A percentile compares a stretch with the other conserved stretches of the same genome.
Evolutionary conservation across 2,329 filamentous ascomycete species (phyloP).

Genomic region (Acrodontium crateriforme): DNA sequence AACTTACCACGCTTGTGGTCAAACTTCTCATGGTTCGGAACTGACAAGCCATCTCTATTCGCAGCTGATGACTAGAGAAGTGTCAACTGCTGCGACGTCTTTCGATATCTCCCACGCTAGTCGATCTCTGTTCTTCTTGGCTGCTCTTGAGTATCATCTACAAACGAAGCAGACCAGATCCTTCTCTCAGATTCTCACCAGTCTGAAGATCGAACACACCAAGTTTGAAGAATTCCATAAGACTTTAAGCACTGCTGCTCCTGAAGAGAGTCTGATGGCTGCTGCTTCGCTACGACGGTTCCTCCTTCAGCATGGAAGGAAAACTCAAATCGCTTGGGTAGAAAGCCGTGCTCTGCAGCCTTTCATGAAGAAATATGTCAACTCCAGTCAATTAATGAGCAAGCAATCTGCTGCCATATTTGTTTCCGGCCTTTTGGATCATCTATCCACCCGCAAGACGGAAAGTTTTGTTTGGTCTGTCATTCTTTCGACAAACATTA

Average conservation of each 20-base stretch:
- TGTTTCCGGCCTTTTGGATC: slow-evolving; percentile 28
- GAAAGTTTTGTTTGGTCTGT: slow-evolving; percentile 28
- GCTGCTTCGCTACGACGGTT: slow-evolving; percentile 27
- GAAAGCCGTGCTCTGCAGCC: slow-evolving; percentile 13
- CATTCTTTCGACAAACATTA: slow-evolving; percentile 26
- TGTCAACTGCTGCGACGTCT: slow-evolving; percentile 20
- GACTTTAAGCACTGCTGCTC: slow-evolving; percentile 10
- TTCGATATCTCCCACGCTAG: slow-evolving; percentile 24
- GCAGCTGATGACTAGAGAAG: slow-evolving; percentile 36
- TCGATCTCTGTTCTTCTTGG: slow-evolving; percentile 31
- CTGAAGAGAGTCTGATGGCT: slow-evolving; percentile 12
- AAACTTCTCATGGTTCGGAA: slow-evolving; percentile 27
- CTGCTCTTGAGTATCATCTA: slow-evolving; percentile 31
- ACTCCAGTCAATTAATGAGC: slow-evolving; percentile 19
- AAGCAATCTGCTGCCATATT: slow-evolving; percentile 20
- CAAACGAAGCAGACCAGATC: slow-evolving; percentile 22
- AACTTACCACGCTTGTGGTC: slow-evolving; percentile 32
- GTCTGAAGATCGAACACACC: slow-evolving; percentile 29
- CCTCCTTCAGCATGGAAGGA: slow-evolving; percentile 20
- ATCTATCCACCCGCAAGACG: slow-evolving; percentile 25
- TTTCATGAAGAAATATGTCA: slow-evolving; percentile 24
- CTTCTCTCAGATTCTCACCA: slow-evolving; percentile 29
- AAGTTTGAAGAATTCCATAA: slow-evolving; percentile 25
- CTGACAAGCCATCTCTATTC: slow-evolving; percentile 36
- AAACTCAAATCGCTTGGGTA: slow-evolving; percentile 24